Base-by-base conservation (phyloP, 2,329 filamentous ascomycete genomes). In the Aureobasidium musti region DNA sequence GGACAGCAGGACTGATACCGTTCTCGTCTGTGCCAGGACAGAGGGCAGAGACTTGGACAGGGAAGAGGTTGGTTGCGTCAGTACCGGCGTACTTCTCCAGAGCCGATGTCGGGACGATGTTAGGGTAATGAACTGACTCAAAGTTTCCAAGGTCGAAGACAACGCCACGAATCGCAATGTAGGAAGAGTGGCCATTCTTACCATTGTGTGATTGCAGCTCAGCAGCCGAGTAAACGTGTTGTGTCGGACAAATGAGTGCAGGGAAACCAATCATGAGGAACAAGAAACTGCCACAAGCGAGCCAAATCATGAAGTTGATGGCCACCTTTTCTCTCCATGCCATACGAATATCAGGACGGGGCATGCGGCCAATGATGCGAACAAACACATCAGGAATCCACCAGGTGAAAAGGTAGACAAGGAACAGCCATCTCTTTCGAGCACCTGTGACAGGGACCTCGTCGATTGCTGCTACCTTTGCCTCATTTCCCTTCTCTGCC, bases 241-340 rank as follows among this genome's bases (percentile, higher is more conserved):
- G 95, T 23, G 83, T 94, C 0, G 95, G 95, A 78, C 95, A 99
- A 73, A 99, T 92, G 70, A 98, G 80, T 71, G 84, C 81, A 0
- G 96, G 96, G 75, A 99, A 96, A 73, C 69, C 72, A 74, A 73
- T 77, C 80, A 98, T 92, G 82, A 99, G 90, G 82, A 99, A 99
- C 66, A 90, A 85, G 33, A 91, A 87, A 57, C 91, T 78, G 19
- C 80, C 81, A 79, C 94, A 98, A 75, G 85, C 86, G 67, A 94
- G 81, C 95, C 96, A 99, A 76, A 99, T 99, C 74, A 98, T 85
- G 77, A 99, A 83, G 82, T 99, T 99, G 84, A 99, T 99, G 64
- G 95, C 94, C 67, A 99, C 77, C 83, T 99, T 99, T 78, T 99
- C 95, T 75, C 95, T 86, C 95, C 95, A 99, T 0, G 95, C 95